A percentile compares a stretch with the other conserved stretches of the same genome.
Evolutionary conservation across 2,329 filamentous ascomycete species (phyloP).

Genomic region (Pyrenophora teres): DNA sequence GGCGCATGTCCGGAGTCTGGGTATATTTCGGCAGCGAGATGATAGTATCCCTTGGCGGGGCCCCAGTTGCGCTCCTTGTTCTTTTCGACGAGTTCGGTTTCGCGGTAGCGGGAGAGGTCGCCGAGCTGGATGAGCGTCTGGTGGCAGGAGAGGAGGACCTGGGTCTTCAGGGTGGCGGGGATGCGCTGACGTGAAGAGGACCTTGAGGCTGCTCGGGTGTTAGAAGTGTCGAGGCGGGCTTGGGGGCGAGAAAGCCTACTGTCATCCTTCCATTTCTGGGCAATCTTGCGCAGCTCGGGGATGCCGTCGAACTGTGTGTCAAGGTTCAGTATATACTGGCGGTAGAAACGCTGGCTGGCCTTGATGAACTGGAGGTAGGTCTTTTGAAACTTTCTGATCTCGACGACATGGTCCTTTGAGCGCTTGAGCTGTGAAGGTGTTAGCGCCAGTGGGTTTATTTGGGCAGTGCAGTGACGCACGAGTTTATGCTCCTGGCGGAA

Average conservation of each 20-base stretch:
- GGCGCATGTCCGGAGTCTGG: slow-evolving; percentile 81
- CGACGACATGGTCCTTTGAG: slow-evolving; percentile 60
- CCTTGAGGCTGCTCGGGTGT: slow-evolving; percentile 47
- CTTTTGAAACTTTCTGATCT: slow-evolving; percentile 78
- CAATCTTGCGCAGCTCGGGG: slow-evolving; percentile 62
- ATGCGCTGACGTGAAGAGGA: slow-evolving; percentile 33
- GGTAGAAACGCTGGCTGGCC: slow-evolving; percentile 85
- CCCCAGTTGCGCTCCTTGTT: slow-evolving; percentile 75
- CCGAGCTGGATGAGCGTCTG: slow-evolving; percentile 83
- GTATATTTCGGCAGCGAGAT: slow-evolving; percentile 76
- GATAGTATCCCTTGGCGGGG: slow-evolving; percentile 81
- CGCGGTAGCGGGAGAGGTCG: slow-evolving; percentile 86
- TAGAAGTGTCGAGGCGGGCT: slow-evolving; percentile 23
- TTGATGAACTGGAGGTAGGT: slow-evolving; percentile 85
- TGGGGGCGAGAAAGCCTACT: slow-evolving; percentile 23
- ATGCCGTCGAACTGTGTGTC: slow-evolving; percentile 64
- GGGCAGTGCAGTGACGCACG: slow-evolving; percentile 19
- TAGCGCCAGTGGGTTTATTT: slow-evolving; percentile 3
- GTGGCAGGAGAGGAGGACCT: slow-evolving; percentile 76
- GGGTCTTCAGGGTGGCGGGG: slow-evolving; percentile 59
- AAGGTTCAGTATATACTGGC: slow-evolving; percentile 79
- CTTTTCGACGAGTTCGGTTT: slow-evolving; percentile 70
- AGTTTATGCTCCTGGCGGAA: slow-evolving; percentile 66
- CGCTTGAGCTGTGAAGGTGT: slow-evolving; percentile 50
- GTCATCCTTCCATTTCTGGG: slow-evolving; percentile 49